Conservation (phyloP, 2,329 filamentous ascomycete species). For the Colletotrichum agaves region DNA sequence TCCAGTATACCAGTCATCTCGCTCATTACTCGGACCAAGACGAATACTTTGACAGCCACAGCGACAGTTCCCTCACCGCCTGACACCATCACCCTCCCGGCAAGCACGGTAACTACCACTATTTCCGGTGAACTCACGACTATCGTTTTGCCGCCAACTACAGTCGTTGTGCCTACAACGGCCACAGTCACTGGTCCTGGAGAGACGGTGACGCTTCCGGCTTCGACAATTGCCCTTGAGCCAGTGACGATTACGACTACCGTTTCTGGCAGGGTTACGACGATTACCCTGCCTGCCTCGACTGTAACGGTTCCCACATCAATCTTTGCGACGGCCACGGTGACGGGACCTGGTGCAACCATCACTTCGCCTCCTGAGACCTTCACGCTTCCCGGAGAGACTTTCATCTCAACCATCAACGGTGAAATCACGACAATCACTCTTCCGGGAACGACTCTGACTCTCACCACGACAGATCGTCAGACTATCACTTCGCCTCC, state of each 20-base stretch:
- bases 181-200: background rate
- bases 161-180: background rate
- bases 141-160: background rate
- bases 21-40: slow-evolving; percentile 4
- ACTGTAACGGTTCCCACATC: slow-evolving; percentile 39
- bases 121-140: slow-evolving; percentile 4
- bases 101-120: background rate
- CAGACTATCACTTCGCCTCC: slow-evolving; percentile 42
- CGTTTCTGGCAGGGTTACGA: slow-evolving; percentile 36
- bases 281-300: slow-evolving; percentile 9
- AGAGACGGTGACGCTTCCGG: background rate
- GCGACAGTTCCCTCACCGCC: background rate
- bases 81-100: slow-evolving; percentile 17
- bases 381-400: slow-evolving; percentile 39
- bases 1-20: slow-evolving; percentile 18
- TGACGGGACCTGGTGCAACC: slow-evolving; percentile 47
- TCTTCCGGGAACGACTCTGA: slow-evolving; percentile 29
- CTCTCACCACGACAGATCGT: slow-evolving; percentile 15
- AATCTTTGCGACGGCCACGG: slow-evolving; percentile 41
- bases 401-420: slow-evolving; percentile 43
- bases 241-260: slow-evolving; percentile 41
- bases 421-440: slow-evolving; percentile 39
- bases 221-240: background rate
- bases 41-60: slow-evolving; percentile 1
- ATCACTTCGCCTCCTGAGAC: slow-evolving; percentile 40